Percentiles rank a stretch among this genome's conserved stretches.
phyloP scores from a whole-genome alignment of 139 green algal species.

The Raphidocelis subcapitata region DNA sequence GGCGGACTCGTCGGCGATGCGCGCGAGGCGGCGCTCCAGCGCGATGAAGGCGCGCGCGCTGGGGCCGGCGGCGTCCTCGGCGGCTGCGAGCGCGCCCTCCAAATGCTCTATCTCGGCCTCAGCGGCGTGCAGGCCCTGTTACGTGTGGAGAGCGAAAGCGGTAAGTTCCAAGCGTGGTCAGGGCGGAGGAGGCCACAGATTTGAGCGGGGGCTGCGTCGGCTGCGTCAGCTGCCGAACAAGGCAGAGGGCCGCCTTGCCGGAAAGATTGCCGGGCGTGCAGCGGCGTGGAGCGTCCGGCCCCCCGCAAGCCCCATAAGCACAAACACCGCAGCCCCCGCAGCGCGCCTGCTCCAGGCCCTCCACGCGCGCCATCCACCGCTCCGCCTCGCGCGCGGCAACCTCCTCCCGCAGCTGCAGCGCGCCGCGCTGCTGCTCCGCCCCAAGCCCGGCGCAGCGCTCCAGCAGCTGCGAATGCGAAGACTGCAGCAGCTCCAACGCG shows the following conservation, averaged over 20 bases:
- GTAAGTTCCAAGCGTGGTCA: neutral
- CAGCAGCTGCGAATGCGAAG: conserved; percentile 28
- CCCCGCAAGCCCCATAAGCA: no score
- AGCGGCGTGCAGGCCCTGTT: neutral
- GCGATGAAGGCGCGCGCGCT: neutral
- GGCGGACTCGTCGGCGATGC: neutral
- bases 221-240: neutral
- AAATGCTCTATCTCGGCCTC: neutral
- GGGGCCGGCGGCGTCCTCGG: neutral
- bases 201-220: neutral
- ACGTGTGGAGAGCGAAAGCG: no score
- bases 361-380: no score
- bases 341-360: no score
- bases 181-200: neutral
- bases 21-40: conserved; percentile 6
- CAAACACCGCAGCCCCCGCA: no score
- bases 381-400: conserved; percentile 34
- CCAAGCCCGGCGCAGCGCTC: conserved; percentile 5
- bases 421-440: conserved; percentile 31
- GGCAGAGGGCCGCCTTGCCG: neutral
- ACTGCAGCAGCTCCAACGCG: conserved; percentile 3
- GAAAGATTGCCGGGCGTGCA: neutral
- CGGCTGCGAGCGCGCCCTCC: neutral
- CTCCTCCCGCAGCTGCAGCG: conserved; percentile 39
- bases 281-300: no score